These are phyloP conservation scores for Starmerella apis DNA, from an alignment of 805 yeast genomes.

Conservation along the genomic window DNA sequence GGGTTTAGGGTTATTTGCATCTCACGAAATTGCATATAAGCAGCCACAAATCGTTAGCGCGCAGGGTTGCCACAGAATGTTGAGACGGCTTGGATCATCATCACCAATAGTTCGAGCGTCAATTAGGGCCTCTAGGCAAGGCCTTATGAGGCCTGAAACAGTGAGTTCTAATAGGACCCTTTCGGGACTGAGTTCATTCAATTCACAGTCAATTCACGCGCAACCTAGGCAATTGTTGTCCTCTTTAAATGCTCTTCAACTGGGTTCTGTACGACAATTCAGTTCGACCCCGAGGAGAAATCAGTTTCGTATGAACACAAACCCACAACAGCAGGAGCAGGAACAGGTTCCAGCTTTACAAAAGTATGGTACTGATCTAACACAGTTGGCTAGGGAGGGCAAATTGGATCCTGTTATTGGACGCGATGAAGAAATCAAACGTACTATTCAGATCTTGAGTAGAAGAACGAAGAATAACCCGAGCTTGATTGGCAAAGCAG, in stretches of 20 bases:
- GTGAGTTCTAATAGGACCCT: background rate
- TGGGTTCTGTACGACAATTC: conserved; percentile 5
- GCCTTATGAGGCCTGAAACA: background rate
- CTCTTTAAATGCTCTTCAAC: background rate
- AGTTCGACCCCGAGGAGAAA: conserved; percentile 7
- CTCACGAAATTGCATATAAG: background rate
- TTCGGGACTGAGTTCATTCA: background rate
- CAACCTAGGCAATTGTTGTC: background rate
- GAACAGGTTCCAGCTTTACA: conserved; percentile 59
- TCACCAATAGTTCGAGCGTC: background rate
- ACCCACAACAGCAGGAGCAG: conserved; percentile 16
- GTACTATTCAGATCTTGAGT: conserved; percentile 86
- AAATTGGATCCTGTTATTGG: conserved; percentile 95
- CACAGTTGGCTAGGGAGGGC: conserved; percentile 78
- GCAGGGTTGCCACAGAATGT: background rate
- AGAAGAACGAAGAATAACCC: conserved; percentile 94
- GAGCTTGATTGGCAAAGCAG: conserved; percentile 89
- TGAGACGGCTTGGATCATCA: background rate
- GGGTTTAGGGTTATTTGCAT: background rate
- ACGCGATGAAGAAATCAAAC: conserved; percentile 84
- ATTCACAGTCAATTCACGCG: background rate
- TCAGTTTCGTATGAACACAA: conserved; percentile 22
- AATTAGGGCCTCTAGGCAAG: background rate
- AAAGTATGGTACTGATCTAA: conserved; percentile 74
- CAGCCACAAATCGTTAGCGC: background rate